These are phyloP conservation scores for Astragalus membranaceus DNA, from an alignment of 306 rosid species.

Conservation along the genomic window DNA sequence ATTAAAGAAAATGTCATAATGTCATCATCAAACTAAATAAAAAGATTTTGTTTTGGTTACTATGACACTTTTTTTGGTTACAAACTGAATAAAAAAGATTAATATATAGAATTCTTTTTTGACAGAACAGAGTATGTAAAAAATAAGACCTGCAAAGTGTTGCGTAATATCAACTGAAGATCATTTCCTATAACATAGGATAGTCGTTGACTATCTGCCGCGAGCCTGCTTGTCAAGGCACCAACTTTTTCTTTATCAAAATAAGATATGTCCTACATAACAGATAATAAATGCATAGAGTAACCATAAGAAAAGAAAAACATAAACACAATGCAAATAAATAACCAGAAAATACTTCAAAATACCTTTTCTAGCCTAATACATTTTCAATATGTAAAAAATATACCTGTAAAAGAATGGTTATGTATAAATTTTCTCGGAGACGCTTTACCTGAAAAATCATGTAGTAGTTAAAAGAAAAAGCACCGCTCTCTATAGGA, in stretches of 20 bases:
- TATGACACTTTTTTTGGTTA: too few relatives aligned
- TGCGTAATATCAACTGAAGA: constrained; percentile 54
- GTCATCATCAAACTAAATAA: not conserved
- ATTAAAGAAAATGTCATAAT: constrained; percentile 21
- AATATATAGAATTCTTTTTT: not conserved
- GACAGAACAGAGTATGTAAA: not conserved
- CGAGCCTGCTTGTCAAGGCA: constrained; percentile 73
- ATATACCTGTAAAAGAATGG: constrained; percentile 63
- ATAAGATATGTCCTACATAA: constrained; percentile 60
- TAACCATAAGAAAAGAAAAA: not conserved
- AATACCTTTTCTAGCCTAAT: not conserved
- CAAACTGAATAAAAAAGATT: constrained; percentile 3
- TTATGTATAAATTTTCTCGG: constrained; percentile 45
- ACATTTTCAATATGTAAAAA: constrained; percentile 6
- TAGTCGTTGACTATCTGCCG: constrained; percentile 70
- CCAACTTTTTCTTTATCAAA: constrained; percentile 72
- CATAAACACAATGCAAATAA: not conserved
- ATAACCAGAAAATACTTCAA: not conserved
- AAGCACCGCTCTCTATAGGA: not conserved
- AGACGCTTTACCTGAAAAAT: constrained; percentile 57
- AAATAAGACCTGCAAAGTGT: constrained; percentile 52
- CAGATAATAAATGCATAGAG: constrained; percentile 15
- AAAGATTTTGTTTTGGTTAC: too few relatives aligned
- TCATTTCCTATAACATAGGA: constrained; percentile 58
- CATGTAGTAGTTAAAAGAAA: not conserved